These are phyloP conservation scores for Hippophae rhamnoides DNA, from an alignment of 306 rosid genomes.

Conservation along the genomic window DNA sequence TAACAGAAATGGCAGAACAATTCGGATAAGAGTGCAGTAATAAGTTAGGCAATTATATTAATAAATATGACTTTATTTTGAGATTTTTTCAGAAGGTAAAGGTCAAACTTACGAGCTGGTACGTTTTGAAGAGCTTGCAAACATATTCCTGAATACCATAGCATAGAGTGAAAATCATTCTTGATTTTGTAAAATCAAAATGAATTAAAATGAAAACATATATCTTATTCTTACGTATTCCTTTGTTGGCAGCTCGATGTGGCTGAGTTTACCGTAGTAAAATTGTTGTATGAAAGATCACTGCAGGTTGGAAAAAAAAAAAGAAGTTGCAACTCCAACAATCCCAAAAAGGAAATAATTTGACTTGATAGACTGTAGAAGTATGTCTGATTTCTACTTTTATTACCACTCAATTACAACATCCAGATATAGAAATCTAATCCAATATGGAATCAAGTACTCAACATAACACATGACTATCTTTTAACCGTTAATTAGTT, in stretches of 20 bases:
- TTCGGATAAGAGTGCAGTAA: constrained; percentile 12
- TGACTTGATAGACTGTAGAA: too few relatives aligned
- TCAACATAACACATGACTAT: too few relatives aligned
- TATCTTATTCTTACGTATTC: constrained; percentile 35
- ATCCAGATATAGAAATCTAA: too few relatives aligned
- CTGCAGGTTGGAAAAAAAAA: constrained; percentile 11
- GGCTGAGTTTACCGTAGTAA: constrained; percentile 17
- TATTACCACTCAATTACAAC: neutral
- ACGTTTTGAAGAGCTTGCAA: constrained; percentile 34
- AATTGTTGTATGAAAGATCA: constrained; percentile 49
- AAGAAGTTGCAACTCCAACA: constrained; percentile 1
- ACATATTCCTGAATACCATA: constrained; percentile 40
- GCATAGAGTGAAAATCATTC: neutral
- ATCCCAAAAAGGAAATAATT: neutral
- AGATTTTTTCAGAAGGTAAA: neutral
- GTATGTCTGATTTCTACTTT: neutral
- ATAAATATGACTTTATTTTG: neutral
- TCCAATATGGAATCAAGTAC: too few relatives aligned
- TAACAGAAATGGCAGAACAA: constrained; percentile 13
- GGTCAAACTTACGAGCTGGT: constrained; percentile 41
- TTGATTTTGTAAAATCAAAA: neutral
- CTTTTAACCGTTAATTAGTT: too few relatives aligned
- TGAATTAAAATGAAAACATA: neutral
- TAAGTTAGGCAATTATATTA: neutral
- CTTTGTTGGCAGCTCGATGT: constrained; percentile 31